phyloP scores from a whole-genome alignment of 345 rosid species.

The Xanthoceras sorbifolium region DNA sequence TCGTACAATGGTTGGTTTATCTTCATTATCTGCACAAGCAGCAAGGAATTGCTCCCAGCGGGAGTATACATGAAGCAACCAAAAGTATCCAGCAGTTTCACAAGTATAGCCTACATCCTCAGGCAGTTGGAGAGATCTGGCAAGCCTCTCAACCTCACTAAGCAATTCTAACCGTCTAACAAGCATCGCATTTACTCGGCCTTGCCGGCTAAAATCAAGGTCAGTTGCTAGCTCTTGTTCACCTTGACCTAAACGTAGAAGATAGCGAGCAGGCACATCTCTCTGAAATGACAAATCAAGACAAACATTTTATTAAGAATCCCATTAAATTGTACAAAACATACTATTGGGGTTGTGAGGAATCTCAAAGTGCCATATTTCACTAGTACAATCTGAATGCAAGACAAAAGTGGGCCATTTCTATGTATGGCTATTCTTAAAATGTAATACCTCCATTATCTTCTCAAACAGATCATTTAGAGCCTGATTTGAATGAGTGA shows the following conservation, averaged over 20 bases:
- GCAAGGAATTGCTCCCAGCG: constrained; percentile 97
- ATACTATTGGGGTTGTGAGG: constrained; percentile 6
- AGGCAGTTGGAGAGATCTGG: constrained; percentile 91
- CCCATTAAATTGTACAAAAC: neutral
- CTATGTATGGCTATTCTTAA: neutral
- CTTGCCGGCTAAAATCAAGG: constrained; percentile 97
- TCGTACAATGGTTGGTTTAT: constrained; percentile 68
- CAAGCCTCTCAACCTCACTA: constrained; percentile 93
- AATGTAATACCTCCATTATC: constrained; percentile 75
- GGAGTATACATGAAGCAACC: constrained; percentile 97
- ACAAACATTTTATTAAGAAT: constrained; percentile 12
- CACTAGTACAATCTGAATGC: neutral
- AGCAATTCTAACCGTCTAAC: constrained; percentile 92
- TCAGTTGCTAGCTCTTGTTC: constrained; percentile 99
- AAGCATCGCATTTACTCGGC: constrained; percentile 98
- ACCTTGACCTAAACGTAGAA: constrained; percentile 99
- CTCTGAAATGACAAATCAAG: constrained; percentile 61
- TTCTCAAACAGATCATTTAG: constrained; percentile 98
- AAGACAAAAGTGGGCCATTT: neutral
- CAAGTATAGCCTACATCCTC: constrained; percentile 99
- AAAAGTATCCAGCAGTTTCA: constrained; percentile 99
- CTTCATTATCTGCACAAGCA: constrained; percentile 81
- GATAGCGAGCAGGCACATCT: constrained; percentile 99
- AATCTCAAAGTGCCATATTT: constrained; percentile 2
- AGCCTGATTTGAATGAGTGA: constrained; percentile 98